A percentile compares a stretch with the other conserved stretches of the same genome.
Evolutionary conservation across 2,329 filamentous ascomycete genomes (phyloP).

Genomic region (Atkinsonella texensis): DNA sequence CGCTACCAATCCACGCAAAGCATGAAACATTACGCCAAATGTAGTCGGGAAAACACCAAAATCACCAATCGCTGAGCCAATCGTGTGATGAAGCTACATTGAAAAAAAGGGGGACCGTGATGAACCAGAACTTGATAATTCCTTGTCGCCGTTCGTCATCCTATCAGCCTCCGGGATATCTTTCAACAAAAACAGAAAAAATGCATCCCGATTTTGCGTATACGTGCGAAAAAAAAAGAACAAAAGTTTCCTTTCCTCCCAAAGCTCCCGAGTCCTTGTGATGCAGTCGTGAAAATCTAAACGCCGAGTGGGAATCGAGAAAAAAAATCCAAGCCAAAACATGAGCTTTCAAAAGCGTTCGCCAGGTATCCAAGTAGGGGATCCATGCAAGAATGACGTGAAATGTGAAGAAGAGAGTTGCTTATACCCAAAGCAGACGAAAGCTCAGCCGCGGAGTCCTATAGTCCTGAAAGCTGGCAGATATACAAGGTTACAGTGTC

Average conservation of each 20-base stretch:
- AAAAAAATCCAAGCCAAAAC: background rate
- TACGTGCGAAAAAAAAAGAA: background rate
- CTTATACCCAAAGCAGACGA: background rate
- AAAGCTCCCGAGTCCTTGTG: background rate
- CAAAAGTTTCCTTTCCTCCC: background rate
- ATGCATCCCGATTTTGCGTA: background rate
- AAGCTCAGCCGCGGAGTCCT: background rate
- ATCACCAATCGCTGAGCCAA: constrained; percentile 3
- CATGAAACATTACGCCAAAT: too few relatives aligned
- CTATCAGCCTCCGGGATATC: background rate
- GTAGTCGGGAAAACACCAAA: background rate
- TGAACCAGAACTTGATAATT: background rate
- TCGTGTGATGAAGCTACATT: background rate
- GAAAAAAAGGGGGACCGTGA: background rate
- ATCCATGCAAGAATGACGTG: background rate
- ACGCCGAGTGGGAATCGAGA: background rate
- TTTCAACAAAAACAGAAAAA: background rate
- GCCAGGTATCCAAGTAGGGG: background rate
- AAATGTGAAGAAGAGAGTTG: background rate
- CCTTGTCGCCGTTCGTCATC: background rate
- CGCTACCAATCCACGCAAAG: too few relatives aligned
- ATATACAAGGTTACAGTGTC: background rate
- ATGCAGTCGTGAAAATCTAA: constrained; percentile 2
- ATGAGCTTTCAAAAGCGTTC: background rate
- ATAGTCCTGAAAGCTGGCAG: background rate